Conservation (phyloP, 2,329 filamentous ascomycete species). For the Paecilomyces formosus region DNA sequence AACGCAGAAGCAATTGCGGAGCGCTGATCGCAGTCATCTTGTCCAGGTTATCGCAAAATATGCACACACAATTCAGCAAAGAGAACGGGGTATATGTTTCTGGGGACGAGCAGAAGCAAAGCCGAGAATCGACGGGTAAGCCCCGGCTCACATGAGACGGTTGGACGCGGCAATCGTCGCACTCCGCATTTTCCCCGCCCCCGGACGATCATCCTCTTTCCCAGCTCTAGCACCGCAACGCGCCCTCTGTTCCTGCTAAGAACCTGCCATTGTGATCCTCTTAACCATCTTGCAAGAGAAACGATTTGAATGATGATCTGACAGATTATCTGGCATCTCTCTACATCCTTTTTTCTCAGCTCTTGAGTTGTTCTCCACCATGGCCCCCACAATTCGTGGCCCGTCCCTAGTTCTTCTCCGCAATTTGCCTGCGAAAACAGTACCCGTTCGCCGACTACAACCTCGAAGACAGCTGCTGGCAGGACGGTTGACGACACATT, state of each 20-base stretch:
- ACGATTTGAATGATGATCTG: neutral
- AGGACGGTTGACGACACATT: constrained; percentile 7
- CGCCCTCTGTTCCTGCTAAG: neutral
- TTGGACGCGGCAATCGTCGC: constrained; percentile 42
- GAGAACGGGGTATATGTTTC: neutral
- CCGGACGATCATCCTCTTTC: no score
- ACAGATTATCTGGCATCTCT: neutral
- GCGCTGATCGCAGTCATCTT: constrained; percentile 26
- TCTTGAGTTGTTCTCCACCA: neutral
- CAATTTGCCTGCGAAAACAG: constrained; percentile 23
- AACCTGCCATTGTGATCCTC: neutral
- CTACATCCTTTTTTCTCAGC: neutral
- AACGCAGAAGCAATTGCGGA: constrained; percentile 26
- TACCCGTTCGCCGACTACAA: constrained; percentile 16
- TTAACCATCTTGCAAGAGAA: neutral
- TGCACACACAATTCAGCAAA: neutral
- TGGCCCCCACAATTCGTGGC: constrained; percentile 21
- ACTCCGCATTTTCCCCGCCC: constrained; percentile 8
- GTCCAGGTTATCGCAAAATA: neutral
- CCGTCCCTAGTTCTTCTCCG: constrained; percentile 31
- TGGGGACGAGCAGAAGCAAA: neutral
- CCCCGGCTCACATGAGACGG: constrained; percentile 19
- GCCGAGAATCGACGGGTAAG: constrained; percentile 7
- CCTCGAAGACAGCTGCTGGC: constrained; percentile 4
- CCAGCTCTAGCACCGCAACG: no score